These are phyloP conservation scores for Sorghum bicolor DNA, from an alignment of 176 grass and related monocot genomes.

Conservation along the genomic window DNA sequence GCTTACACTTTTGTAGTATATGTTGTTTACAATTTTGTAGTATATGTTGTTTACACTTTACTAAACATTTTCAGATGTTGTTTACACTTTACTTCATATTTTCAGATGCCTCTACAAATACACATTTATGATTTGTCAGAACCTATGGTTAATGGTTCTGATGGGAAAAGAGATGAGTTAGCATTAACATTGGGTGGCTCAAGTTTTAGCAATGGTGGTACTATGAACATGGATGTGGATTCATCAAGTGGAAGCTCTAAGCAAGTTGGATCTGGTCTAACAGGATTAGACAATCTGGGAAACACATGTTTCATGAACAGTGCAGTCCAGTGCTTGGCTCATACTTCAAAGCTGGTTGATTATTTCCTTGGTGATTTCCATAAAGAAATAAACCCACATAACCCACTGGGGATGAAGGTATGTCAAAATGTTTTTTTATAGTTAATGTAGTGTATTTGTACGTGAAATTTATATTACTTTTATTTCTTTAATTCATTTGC, in stretches of 20 bases:
- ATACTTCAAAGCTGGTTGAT: conserved; percentile 80
- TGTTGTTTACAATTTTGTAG: conserved; percentile 13
- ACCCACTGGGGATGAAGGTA: conserved; percentile 82
- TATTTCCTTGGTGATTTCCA: conserved; percentile 88
- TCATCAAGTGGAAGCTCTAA: conserved; percentile 51
- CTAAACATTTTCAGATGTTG: conserved; percentile 56
- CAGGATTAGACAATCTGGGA: conserved; percentile 87
- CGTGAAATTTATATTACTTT: neutral
- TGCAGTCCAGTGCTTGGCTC: conserved; percentile 88
- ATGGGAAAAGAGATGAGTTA: conserved; percentile 54
- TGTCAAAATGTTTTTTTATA: conserved; percentile 17
- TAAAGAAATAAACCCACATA: conserved; percentile 76
- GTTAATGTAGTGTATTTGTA: conserved; percentile 15
- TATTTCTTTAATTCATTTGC: conserved; percentile 5
- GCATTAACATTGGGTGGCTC: conserved; percentile 41
- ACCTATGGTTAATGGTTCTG: conserved; percentile 35
- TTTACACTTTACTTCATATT: conserved; percentile 35
- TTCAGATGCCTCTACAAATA: conserved; percentile 86
- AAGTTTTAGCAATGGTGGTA: conserved; percentile 49
- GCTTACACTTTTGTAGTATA: neutral
- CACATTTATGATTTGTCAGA: conserved; percentile 69
- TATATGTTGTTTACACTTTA: conserved; percentile 26
- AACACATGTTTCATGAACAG: conserved; percentile 99
- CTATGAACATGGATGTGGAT: conserved; percentile 32
- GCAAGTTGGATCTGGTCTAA: conserved; percentile 71